Evolutionary conservation across 306 rosid genomes (phyloP), one percentile per base, ranked within the genome.

Genomic region (Pachyrhizus erosus): DNA sequence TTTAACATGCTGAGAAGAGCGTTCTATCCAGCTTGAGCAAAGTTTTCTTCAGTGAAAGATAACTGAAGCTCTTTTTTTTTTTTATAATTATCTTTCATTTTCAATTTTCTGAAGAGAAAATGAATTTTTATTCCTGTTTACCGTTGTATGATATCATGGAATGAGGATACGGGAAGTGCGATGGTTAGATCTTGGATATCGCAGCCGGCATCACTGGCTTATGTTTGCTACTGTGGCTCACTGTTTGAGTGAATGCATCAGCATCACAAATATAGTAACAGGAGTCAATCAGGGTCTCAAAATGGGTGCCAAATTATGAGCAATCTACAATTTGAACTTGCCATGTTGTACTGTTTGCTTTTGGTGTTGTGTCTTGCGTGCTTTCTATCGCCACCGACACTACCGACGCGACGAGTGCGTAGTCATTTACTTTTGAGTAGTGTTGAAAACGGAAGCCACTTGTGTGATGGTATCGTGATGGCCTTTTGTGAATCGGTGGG

Each of bases 121-220:
- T 46, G 11, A 17, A 10, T n/a, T 29, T 29, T 39, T 23, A 9
- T 43, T 55, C 14, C n/a, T 5, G 37, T 76, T 75, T 60, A 27
- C 54, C 33, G 40, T 61, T 21, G 37, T 51, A 13, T 85, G 80
- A 43, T 10, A 68, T 55, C 2, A 61, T 34, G 33, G 24, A 54
- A 68, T 49, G 14, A 34, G 24, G 52, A 76, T 26, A 40, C 27
- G 77, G 29, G 26, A 58, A 20, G 67, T 42, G 73, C 9, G 46
- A 66, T 46, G 67, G 87, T 82, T 85, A 75, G 90, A 87, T 88
- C 90, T 79, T 70, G 79, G 54, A 74, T 85, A 85, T 84, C 26
- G 54, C 11, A 24, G 79, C 73, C 73, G 54, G 58, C 42, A 51
- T 40, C 71, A 24, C 67, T 15, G 79, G 78, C n/a, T 55, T 48